Evolutionary conservation across 805 yeast genomes (phyloP).

Genomic region (Aciculoconidium aculeatum): DNA sequence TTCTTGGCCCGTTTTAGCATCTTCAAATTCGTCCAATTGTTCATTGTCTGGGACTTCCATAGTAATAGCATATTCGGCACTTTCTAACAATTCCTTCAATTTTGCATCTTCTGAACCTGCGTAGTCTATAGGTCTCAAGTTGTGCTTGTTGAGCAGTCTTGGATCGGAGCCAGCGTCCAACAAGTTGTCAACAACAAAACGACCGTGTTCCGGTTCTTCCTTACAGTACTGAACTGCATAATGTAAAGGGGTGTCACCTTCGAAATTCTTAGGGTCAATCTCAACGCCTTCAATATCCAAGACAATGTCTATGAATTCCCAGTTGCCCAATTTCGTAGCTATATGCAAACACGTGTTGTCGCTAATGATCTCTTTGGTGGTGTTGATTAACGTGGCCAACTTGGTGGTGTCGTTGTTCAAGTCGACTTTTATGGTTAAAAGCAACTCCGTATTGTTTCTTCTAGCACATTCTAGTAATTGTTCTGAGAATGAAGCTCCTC

Average conservation of each 20-base stretch:
- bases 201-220: constrained; percentile 82
- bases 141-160: constrained; percentile 36
- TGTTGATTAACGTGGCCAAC: constrained; percentile 53
- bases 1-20: constrained; percentile 28
- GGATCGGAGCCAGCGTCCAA: constrained; percentile 92
- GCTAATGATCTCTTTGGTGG: constrained; percentile 59
- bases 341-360: constrained; percentile 80
- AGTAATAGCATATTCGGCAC: constrained; percentile 73
- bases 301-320: constrained; percentile 76
- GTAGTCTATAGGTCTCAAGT: constrained; percentile 72
- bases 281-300: constrained; percentile 89
- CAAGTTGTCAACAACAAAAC: constrained; percentile 69
- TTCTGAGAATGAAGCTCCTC: constrained; percentile 69
- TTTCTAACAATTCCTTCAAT: constrained; percentile 59
- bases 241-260: constrained; percentile 88
- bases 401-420: constrained; percentile 33
- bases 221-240: constrained; percentile 70
- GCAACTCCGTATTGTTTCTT: constrained; percentile 76
- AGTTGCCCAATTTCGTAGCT: constrained; percentile 75
- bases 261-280: constrained; percentile 72
- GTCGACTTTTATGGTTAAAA: constrained; percentile 49
- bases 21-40: constrained; percentile 24
- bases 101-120: constrained; percentile 49
- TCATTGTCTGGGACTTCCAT: constrained; percentile 26
- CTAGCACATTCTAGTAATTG: constrained; percentile 85